Percentiles rank a stretch among this genome's conserved stretches.
Conservation (phyloP, 2,329 filamentous ascomycete species). For the Atkinsonella hypoxylon region DNA sequence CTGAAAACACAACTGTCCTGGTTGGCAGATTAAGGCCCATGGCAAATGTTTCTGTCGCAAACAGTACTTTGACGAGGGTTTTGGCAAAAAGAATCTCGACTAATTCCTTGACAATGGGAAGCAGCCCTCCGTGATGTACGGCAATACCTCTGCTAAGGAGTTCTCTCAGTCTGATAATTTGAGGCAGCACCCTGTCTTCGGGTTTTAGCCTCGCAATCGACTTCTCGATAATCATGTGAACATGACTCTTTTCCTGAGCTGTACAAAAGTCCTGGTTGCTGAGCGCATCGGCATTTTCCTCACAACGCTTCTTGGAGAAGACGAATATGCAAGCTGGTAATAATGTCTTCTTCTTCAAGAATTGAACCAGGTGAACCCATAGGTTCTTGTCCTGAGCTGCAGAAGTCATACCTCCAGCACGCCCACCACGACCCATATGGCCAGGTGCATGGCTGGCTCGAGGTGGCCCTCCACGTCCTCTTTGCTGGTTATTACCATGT, state of each 20-base stretch:
- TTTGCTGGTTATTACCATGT: slow-evolving; percentile 39
- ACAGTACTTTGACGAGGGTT: slow-evolving; percentile 90
- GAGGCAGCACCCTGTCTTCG: slow-evolving; percentile 81
- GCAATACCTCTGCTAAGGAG: slow-evolving; percentile 81
- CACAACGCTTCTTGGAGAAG: slow-evolving; percentile 95
- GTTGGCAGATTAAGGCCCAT: slow-evolving; percentile 97
- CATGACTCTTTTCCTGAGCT: slow-evolving; percentile 85
- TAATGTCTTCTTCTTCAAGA: slow-evolving; percentile 73
- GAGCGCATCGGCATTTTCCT: slow-evolving; percentile 91
- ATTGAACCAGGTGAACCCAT: slow-evolving; percentile 92
- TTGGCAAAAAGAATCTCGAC: slow-evolving; percentile 95
- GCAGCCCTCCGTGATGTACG: slow-evolving; percentile 85
- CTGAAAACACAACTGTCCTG: slow-evolving; percentile 92
- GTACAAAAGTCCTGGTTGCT: slow-evolving; percentile 94
- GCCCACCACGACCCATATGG: slow-evolving; percentile 81
- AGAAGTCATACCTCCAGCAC: slow-evolving; percentile 74
- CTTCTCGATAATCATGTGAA: slow-evolving; percentile 95
- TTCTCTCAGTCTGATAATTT: slow-evolving; percentile 80
- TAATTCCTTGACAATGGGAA: slow-evolving; percentile 95
- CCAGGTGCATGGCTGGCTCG: slow-evolving; percentile 54
- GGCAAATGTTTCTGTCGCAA: slow-evolving; percentile 95
- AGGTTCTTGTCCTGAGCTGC: slow-evolving; percentile 91
- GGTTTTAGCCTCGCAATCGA: slow-evolving; percentile 83
- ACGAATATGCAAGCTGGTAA: slow-evolving; percentile 95
- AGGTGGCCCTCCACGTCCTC: slow-evolving; percentile 40